These are phyloP conservation scores for Vitis rupestris DNA, from an alignment of 164 flowering plant species.

Conservation along the genomic window DNA sequence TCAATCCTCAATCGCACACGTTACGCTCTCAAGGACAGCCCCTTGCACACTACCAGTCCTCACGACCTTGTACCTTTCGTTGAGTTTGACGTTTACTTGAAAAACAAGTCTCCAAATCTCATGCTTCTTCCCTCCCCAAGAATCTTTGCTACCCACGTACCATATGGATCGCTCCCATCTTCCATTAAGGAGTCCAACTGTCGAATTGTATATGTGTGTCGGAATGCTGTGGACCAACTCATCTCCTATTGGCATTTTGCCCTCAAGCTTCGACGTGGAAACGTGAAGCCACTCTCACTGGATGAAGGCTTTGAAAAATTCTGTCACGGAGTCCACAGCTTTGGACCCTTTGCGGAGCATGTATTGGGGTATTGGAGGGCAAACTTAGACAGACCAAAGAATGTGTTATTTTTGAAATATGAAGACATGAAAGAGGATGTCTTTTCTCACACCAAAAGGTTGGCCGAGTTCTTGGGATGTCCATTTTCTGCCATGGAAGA, in stretches of 20 bases:
- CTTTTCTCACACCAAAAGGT: background rate
- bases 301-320: background rate
- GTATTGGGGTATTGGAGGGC: background rate
- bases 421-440: no score
- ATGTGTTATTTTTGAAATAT: no score
- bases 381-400: no score
- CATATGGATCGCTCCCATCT: background rate
- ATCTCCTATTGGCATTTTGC: no score
- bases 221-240: slow-evolving; percentile 15
- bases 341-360: background rate
- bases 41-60: background rate
- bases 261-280: no score
- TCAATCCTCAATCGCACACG: slow-evolving; percentile 14
- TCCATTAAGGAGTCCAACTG: slow-evolving; percentile 10
- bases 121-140: background rate
- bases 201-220: slow-evolving; percentile 23
- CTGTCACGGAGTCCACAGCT: background rate
- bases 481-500: background rate
- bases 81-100: background rate
- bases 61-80: background rate
- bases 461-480: background rate
- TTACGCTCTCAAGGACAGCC: background rate
- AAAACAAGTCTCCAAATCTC: background rate
- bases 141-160: background rate
- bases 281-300: background rate